Base-by-base conservation (phyloP, 2,329 filamentous ascomycete genomes). In the Talaromyces rugulosus region DNA sequence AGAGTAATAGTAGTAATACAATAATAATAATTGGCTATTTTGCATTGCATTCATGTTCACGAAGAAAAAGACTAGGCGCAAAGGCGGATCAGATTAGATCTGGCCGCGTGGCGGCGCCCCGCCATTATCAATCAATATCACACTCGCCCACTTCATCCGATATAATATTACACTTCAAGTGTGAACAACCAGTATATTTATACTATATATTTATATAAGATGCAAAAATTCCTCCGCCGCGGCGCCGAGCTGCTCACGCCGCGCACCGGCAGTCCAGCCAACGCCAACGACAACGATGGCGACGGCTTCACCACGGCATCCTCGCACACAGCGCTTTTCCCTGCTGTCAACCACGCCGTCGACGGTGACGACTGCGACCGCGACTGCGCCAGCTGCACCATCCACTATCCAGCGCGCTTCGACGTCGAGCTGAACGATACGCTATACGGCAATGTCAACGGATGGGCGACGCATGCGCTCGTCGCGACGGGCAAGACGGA, bases 401-500 rank as follows among this genome's bases (percentile, higher is more conserved):
- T 94, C 67, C 84, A 87, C 64, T 96, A 93, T 73, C 94, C 94
- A 42, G 87, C 88, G 71, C 86, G 85, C 66, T 89, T 86, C 72
- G 80, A 80, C 4, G 86, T 96, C 60, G 90, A 98, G 62, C 85
- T 89, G 74, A 79, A 83, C 6, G 92, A 96, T 72, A 81, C 87
- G 69, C 79, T 99, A 56, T 98, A 96, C 72, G 95, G 94, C 0
- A 82, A 90, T 63, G 85, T 97, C 65, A 90, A 92, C 71, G 91
- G 87, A 40, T 98, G 92, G 90, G 88, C 86, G 70, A 95, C 92
- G 23, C 95, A 99, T 77, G 74, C 96, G 64, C 80, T 99, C 34
- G 92, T 98, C 16, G 95, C 92, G 28, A 99, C 95, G n/a, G 91
- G 92, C 64, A 96, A 97, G 84, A 85, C 88, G 30, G 95, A 99